A percentile compares a stretch with the other conserved stretches of the same genome.
Evolutionary conservation across 441 rosid species (phyloP).

Genomic region (Biscutella laevigata): DNA sequence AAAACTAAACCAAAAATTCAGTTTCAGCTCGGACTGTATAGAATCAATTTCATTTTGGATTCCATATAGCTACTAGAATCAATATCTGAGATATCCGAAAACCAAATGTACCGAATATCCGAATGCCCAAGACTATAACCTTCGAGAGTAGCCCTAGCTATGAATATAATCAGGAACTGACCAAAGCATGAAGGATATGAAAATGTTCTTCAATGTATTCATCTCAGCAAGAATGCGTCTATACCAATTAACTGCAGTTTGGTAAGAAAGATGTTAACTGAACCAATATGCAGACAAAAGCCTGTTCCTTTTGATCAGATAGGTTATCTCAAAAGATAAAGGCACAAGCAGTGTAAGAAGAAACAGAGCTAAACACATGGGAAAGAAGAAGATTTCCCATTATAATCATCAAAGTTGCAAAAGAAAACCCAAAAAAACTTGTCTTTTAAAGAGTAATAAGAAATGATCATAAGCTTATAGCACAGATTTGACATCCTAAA

Average conservation of each 20-base stretch:
- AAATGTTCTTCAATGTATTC: neutral
- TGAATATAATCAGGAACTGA: neutral
- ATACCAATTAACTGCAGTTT: neutral
- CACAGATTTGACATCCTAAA: neutral
- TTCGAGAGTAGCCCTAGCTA: too few relatives aligned
- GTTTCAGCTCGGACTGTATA: too few relatives aligned
- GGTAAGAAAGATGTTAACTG: neutral
- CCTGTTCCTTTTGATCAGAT: neutral
- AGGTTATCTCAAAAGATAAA: neutral
- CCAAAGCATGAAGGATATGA: neutral
- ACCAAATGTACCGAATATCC: too few relatives aligned
- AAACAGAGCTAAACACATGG: neutral
- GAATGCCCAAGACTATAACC: too few relatives aligned
- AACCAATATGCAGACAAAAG: neutral
- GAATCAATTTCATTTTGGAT: too few relatives aligned
- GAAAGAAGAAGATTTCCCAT: neutral
- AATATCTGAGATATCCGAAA: too few relatives aligned
- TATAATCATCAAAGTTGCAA: neutral
- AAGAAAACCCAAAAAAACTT: neutral
- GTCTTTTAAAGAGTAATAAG: neutral
- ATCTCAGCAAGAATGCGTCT: neutral
- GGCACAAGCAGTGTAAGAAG: neutral
- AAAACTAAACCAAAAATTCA: too few relatives aligned
- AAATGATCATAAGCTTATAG: neutral
- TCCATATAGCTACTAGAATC: too few relatives aligned